These are phyloP conservation scores for Agrocybe pediades DNA, from an alignment of 768 basidiomycete species.

Conservation along the genomic window DNA sequence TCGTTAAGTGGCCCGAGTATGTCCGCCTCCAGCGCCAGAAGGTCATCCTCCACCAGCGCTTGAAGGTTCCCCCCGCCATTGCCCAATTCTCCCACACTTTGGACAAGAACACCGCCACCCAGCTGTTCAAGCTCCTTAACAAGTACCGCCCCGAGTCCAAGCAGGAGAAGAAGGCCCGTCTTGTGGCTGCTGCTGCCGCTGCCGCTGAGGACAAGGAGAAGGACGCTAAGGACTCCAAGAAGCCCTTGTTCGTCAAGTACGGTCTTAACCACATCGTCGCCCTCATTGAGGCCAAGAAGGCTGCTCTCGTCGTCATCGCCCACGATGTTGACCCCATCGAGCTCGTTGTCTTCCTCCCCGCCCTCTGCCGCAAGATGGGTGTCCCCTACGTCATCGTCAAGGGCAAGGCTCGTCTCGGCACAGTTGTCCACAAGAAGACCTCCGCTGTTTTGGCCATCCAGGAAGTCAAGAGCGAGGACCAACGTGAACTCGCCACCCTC, in stretches of 20 bases:
- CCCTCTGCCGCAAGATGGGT: slow-evolving; percentile 99
- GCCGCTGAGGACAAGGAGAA: slow-evolving; percentile 80
- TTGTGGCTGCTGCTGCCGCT: slow-evolving; percentile 74
- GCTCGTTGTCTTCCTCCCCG: slow-evolving; percentile 97
- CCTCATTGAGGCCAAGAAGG: slow-evolving; percentile 97
- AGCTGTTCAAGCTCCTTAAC: slow-evolving; percentile 97
- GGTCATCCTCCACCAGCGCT: slow-evolving; percentile 95
- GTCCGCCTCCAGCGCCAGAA: slow-evolving; percentile 98
- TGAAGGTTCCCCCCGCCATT: slow-evolving; percentile 98
- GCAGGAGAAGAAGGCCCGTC: slow-evolving; percentile 96
- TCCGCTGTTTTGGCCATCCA: slow-evolving; percentile 88
- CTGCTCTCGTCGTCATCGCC: slow-evolving; percentile 91
- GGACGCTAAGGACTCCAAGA: slow-evolving; percentile 77
- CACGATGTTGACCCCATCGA: slow-evolving; percentile 99
- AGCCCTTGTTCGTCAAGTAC: slow-evolving; percentile 94
- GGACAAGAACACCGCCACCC: slow-evolving; percentile 99
- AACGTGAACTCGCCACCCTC: slow-evolving; percentile 89
- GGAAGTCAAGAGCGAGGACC: slow-evolving; percentile 94
- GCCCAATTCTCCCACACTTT: slow-evolving; percentile 97
- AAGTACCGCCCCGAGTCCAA: slow-evolving; percentile 96
- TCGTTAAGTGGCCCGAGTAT: slow-evolving; percentile 99
- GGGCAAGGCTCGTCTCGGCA: slow-evolving; percentile 97
- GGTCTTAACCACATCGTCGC: slow-evolving; percentile 97
- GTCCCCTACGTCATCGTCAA: slow-evolving; percentile 98
- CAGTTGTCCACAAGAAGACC: slow-evolving; percentile 99